A percentile compares a stretch with the other conserved stretches of the same genome.
These are phyloP conservation scores for Harringtonia aguacate DNA, from an alignment of 2,329 filamentous ascomycete species.

Conservation along the genomic window DNA sequence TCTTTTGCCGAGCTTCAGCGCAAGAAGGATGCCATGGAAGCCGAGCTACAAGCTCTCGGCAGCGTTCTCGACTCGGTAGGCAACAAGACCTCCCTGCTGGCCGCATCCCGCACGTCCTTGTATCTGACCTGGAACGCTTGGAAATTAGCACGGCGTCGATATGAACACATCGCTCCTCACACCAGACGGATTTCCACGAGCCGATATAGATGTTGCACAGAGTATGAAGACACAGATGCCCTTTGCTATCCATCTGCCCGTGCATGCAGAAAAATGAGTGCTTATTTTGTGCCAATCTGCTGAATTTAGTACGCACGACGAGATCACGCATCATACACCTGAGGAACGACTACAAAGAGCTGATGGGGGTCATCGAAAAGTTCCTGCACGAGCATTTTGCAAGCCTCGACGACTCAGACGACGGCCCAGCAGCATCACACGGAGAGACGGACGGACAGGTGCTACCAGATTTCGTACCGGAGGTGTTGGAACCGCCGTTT, in stretches of 20 bases:
- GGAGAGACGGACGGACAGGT: constrained; percentile 7
- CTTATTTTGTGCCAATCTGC: not conserved
- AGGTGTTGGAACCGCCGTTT: constrained; percentile 46
- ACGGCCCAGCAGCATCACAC: constrained; percentile 18
- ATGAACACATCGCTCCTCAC: constrained; percentile 88
- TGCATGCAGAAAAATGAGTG: not conserved
- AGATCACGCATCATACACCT: constrained; percentile 80
- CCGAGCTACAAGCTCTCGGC: constrained; percentile 74
- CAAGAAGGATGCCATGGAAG: constrained; percentile 77
- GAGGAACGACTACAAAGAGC: constrained; percentile 83
- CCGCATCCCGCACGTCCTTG: too few species aligned
- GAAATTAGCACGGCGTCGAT: constrained; percentile 70
- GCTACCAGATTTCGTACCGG: constrained; percentile 23
- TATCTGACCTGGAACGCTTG: too few species aligned
- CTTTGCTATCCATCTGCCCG: too few species aligned
- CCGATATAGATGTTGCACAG: constrained; percentile 90
- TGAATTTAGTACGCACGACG: constrained; percentile 75
- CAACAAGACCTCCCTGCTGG: too few species aligned
- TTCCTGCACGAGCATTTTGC: constrained; percentile 86
- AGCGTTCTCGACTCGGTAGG: constrained; percentile 79
- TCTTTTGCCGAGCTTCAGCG: constrained; percentile 71
- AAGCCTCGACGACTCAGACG: constrained; percentile 44
- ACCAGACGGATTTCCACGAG: constrained; percentile 81
- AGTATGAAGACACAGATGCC: constrained; percentile 43
- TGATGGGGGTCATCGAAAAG: constrained; percentile 77